phyloP scores from a whole-genome alignment of 345 rosid genomes.

The Murraya koenigii region DNA sequence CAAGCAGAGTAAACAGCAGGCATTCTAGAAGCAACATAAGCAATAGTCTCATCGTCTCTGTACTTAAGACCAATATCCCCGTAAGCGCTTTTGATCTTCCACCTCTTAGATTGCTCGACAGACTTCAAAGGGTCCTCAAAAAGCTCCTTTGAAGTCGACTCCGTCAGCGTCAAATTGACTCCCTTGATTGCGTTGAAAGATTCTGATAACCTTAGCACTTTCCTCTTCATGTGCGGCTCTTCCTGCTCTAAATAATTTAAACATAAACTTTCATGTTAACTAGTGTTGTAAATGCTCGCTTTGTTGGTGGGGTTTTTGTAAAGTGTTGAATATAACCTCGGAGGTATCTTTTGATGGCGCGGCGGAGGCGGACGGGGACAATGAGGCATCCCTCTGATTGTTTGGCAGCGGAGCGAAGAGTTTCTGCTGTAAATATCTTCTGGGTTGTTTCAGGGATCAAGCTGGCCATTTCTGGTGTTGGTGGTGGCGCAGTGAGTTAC shows the following conservation, averaged over 20 bases:
- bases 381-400: slow-evolving; percentile 69
- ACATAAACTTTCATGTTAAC: not conserved
- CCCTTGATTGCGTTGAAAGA: slow-evolving; percentile 70
- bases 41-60: slow-evolving; percentile 76
- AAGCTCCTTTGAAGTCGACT: slow-evolving; percentile 58
- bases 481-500: not conserved
- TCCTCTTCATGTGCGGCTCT: slow-evolving; percentile 78
- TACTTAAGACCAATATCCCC: slow-evolving; percentile 84
- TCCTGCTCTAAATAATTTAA: slow-evolving; percentile 53
- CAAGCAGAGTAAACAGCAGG: slow-evolving; percentile 93
- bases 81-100: slow-evolving; percentile 83
- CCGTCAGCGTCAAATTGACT: slow-evolving; percentile 47
- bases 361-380: slow-evolving; percentile 80
- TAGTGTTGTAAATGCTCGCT: not conserved
- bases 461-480: slow-evolving; percentile 33
- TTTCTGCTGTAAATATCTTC: slow-evolving; percentile 50
- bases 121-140: slow-evolving; percentile 84
- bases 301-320: not conserved
- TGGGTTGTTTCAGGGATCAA: slow-evolving; percentile 35
- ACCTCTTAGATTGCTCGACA: slow-evolving; percentile 61
- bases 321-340: slow-evolving; percentile 38
- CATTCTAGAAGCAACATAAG: slow-evolving; percentile 95
- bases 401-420: slow-evolving; percentile 63
- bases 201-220: slow-evolving; percentile 65
- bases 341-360: slow-evolving; percentile 80